These are phyloP conservation scores for Coix lacrymajobi DNA, from an alignment of 176 grass and related monocot species.

Conservation along the genomic window DNA sequence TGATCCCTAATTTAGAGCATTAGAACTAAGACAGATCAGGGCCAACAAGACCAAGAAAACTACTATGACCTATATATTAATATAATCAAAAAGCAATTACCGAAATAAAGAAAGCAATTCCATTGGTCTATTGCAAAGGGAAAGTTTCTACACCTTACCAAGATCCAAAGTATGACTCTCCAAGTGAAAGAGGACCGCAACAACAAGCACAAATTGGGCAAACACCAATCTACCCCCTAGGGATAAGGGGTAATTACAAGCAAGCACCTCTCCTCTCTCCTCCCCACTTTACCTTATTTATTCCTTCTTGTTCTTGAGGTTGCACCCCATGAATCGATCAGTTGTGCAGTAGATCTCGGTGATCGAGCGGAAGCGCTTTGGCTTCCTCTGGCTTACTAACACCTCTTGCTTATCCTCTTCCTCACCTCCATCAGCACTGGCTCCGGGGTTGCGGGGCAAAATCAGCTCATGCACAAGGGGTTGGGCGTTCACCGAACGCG, in stretches of 20 bases:
- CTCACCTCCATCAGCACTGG: background rate
- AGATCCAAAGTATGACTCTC: background rate
- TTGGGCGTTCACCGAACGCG: slow-evolving; percentile 23
- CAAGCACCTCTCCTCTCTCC: slow-evolving; percentile 3
- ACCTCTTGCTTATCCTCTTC: slow-evolving; percentile 30
- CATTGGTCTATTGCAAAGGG: slow-evolving; percentile 19
- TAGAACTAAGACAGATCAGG: background rate
- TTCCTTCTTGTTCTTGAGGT: slow-evolving; percentile 9
- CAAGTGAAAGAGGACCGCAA: background rate
- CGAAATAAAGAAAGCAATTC: background rate
- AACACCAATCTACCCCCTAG: slow-evolving; percentile 39
- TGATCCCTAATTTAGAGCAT: background rate
- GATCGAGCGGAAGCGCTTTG: slow-evolving; percentile 44
- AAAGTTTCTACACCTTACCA: slow-evolving; percentile 22
- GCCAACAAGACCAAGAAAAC: background rate
- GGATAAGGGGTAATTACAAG: slow-evolving; percentile 26
- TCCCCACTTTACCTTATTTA: slow-evolving; percentile 13
- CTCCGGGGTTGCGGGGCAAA: background rate
- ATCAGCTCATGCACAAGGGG: background rate
- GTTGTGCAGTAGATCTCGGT: slow-evolving; percentile 48
- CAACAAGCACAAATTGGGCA: slow-evolving; percentile 4
- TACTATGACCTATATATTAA: background rate
- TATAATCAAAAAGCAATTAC: background rate
- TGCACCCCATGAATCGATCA: slow-evolving; percentile 16
- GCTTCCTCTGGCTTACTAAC: slow-evolving; percentile 20